A percentile compares a stretch with the other conserved stretches of the same genome.
Conservation (phyloP, 2,329 filamentous ascomycete species). For the Gnomoniopsis sp. region DNA sequence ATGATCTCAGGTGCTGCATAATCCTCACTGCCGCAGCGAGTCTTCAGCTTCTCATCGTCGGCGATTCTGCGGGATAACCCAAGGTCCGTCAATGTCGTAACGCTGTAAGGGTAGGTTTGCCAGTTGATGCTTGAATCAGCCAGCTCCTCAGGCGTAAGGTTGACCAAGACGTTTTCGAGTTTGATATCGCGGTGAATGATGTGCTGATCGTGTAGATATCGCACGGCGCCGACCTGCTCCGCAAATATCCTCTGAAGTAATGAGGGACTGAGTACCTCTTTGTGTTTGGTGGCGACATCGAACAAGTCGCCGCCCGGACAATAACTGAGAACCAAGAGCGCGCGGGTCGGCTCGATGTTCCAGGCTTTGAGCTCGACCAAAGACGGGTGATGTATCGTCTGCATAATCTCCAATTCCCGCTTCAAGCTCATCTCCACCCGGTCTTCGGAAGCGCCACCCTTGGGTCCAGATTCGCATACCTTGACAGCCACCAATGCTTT, state of each 20-base stretch:
- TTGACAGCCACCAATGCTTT: slow-evolving; percentile 90
- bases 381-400: slow-evolving; percentile 81
- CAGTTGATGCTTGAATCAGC: slow-evolving; percentile 64
- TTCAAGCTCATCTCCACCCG: slow-evolving; percentile 91
- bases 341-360: slow-evolving; percentile 77
- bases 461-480: slow-evolving; percentile 90
- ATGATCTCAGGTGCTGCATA: slow-evolving; percentile 96
- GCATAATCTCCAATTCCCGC: slow-evolving; percentile 92
- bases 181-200: slow-evolving; percentile 98
- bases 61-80: slow-evolving; percentile 84
- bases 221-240: slow-evolving; percentile 80
- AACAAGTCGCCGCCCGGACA: slow-evolving; percentile 94
- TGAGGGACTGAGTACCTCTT: slow-evolving; percentile 61
- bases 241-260: slow-evolving; percentile 84
- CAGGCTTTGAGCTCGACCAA: slow-evolving; percentile 90
- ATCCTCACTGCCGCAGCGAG: slow-evolving; percentile 92
- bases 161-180: slow-evolving; percentile 86
- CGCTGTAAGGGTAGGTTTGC: slow-evolving; percentile 71
- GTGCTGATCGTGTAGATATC: slow-evolving; percentile 77
- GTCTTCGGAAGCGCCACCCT: slow-evolving; percentile 88
- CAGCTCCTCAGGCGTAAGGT: slow-evolving; percentile 68
- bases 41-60: slow-evolving; percentile 84
- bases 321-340: slow-evolving; percentile 84
- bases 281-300: slow-evolving; percentile 76
- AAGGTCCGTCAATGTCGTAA: slow-evolving; percentile 87